These are phyloP conservation scores for Cladosporium sp. DNA, from an alignment of 2,329 filamentous ascomycete genomes.

Conservation along the genomic window DNA sequence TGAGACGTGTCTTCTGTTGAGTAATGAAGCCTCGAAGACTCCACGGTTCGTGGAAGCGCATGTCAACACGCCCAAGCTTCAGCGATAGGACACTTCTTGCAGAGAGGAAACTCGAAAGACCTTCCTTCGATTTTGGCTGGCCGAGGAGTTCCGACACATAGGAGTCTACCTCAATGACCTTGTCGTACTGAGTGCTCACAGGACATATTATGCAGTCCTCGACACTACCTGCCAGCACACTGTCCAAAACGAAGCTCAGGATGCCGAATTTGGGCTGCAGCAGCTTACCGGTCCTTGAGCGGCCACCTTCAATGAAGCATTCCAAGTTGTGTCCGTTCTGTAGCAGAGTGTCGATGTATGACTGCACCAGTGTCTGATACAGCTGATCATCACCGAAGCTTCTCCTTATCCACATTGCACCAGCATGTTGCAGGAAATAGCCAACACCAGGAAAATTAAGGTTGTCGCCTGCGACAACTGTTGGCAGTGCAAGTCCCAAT, in stretches of 20 bases:
- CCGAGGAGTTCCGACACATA: slow-evolving; percentile 94
- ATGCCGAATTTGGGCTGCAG: slow-evolving; percentile 95
- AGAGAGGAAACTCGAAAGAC: slow-evolving; percentile 82
- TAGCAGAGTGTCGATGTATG: slow-evolving; percentile 89
- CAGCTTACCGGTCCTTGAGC: slow-evolving; percentile 80
- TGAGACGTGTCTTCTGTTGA: slow-evolving; percentile 61
- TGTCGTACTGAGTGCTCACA: slow-evolving; percentile 97
- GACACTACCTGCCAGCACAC: slow-evolving; percentile 79
- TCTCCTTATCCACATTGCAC: slow-evolving; percentile 91
- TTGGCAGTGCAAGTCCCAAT: slow-evolving; percentile 79
- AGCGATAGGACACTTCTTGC: slow-evolving; percentile 84
- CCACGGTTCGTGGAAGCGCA: slow-evolving; percentile 96
- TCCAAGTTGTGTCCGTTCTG: slow-evolving; percentile 92
- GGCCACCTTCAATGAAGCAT: slow-evolving; percentile 94
- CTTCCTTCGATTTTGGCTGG: slow-evolving; percentile 93
- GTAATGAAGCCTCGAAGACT: slow-evolving; percentile 77
- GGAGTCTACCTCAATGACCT: slow-evolving; percentile 95
- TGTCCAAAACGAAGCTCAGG: slow-evolving; percentile 84
- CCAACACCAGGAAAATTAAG: slow-evolving; percentile 91
- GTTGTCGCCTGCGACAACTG: slow-evolving; percentile 93
- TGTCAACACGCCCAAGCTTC: slow-evolving; percentile 85
- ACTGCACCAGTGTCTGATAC: slow-evolving; percentile 88
- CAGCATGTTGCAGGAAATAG: slow-evolving; percentile 88
- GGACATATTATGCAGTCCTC: slow-evolving; percentile 91
- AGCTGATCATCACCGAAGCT: slow-evolving; percentile 89